Conservation (phyloP, 2,329 filamentous ascomycete genomes). For the Raffaelea deltoideospora region DNA sequence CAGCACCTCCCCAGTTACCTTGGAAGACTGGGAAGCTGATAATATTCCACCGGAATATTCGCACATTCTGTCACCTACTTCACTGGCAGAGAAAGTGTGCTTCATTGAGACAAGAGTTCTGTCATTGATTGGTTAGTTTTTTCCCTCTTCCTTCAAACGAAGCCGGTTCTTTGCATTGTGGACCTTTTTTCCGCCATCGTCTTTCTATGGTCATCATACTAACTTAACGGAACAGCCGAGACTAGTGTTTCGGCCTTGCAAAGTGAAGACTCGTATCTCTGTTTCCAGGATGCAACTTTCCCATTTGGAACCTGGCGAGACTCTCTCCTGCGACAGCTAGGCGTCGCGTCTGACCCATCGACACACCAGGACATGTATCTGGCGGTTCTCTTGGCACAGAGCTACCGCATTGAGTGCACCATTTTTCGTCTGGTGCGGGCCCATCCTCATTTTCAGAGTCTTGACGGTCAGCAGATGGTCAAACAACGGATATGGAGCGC, state of each 20-base stretch:
- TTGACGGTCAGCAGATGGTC: not conserved
- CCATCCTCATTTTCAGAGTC: not conserved
- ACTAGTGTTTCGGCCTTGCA: not conserved
- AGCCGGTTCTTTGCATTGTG: no score
- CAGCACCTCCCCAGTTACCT: not conserved
- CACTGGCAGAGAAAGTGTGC: not conserved
- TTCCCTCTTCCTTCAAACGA: not conserved
- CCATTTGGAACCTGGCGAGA: not conserved
- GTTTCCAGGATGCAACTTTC: not conserved
- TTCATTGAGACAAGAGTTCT: not conserved
- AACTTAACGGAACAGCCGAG: not conserved
- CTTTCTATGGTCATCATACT: no score
- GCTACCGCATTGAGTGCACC: conserved; percentile 2
- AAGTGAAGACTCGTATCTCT: no score
- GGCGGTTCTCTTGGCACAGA: not conserved
- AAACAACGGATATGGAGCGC: not conserved
- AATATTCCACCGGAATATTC: not conserved
- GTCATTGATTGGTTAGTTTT: not conserved
- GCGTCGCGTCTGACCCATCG: not conserved
- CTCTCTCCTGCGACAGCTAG: not conserved
- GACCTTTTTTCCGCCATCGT: no score
- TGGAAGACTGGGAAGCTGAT: not conserved
- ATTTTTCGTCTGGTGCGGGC: not conserved
- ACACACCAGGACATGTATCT: not conserved
- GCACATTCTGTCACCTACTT: not conserved